A percentile compares a stretch with the other conserved stretches of the same genome.
These are phyloP conservation scores for Glycyrrhiza uralensis DNA, from an alignment of 306 rosid genomes.

Conservation along the genomic window DNA sequence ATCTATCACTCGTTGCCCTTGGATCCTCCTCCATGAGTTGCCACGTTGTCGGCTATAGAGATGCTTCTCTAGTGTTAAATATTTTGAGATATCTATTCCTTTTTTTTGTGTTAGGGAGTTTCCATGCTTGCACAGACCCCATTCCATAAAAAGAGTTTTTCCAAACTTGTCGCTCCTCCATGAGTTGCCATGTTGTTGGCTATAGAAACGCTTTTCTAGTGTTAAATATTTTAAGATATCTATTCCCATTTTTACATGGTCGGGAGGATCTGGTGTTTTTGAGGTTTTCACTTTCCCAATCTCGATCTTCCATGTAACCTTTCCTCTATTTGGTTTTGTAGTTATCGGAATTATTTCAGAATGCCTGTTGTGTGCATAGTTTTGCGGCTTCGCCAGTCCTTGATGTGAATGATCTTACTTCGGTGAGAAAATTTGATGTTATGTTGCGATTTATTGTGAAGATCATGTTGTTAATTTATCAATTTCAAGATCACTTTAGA, in stretches of 20 bases:
- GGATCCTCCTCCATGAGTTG: constrained; percentile 25
- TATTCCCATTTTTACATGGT: neutral
- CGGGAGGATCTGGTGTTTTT: constrained; percentile 20
- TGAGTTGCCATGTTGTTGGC: constrained; percentile 12
- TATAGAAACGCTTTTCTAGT: neutral
- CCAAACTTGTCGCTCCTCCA: constrained; percentile 9
- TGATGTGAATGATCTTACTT: constrained; percentile 15
- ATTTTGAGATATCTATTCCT: neutral
- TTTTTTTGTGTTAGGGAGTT: too few species aligned
- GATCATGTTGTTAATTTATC: constrained; percentile 1
- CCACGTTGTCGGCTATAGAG: neutral
- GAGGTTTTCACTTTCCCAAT: constrained; percentile 6
- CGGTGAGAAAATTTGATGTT: constrained; percentile 9
- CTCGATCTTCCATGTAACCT: constrained; percentile 12
- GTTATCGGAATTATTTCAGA: constrained; percentile 14
- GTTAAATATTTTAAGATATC: constrained; percentile 3
- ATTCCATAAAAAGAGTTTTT: neutral
- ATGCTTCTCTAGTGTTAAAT: constrained; percentile 11
- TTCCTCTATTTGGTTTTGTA: constrained; percentile 10
- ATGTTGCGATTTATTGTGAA: constrained; percentile 22
- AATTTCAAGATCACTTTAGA: constrained; percentile 23
- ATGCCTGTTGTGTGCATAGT: constrained; percentile 4
- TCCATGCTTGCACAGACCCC: neutral
- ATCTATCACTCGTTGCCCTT: constrained; percentile 2
- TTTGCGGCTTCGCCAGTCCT: neutral